phyloP scores from a whole-genome alignment of 805 yeast genomes.

The Candida yuanshanica region DNA sequence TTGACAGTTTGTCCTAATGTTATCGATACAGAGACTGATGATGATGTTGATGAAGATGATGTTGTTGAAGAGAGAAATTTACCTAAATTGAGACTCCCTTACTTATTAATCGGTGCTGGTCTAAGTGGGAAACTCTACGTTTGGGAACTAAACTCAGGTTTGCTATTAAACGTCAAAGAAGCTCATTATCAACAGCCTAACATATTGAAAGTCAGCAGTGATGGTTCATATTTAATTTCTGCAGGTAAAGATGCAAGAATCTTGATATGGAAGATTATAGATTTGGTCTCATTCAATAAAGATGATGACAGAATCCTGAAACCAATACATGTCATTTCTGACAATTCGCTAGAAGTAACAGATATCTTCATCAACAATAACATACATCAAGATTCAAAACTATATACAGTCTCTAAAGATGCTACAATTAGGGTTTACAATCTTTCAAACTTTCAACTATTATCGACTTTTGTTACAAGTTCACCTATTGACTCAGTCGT shows the following conservation, averaged over 20 bases:
- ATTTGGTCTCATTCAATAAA: slow-evolving; percentile 39
- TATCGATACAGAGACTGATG: slow-evolving; percentile 7
- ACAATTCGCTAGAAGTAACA: slow-evolving; percentile 46
- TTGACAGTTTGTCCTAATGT: slow-evolving; percentile 38
- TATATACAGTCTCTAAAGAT: slow-evolving; percentile 69
- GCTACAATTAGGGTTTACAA: slow-evolving; percentile 71
- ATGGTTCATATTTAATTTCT: slow-evolving; percentile 62
- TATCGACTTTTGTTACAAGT: slow-evolving; percentile 70
- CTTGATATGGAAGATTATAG: slow-evolving; percentile 65
- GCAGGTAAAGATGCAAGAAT: slow-evolving; percentile 82
- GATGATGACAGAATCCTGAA: slow-evolving; percentile 35
- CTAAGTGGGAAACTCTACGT: slow-evolving; percentile 69
- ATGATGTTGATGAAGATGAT: slow-evolving; percentile 13
- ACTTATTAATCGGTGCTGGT: slow-evolving; percentile 71
- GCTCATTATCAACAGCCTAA: slow-evolving; percentile 80
- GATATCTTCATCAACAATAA: slow-evolving; percentile 46
- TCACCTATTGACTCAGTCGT: slow-evolving; percentile 50
- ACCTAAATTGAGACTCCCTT: slow-evolving; percentile 47
- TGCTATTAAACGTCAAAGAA: slow-evolving; percentile 63
- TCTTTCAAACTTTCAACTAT: slow-evolving; percentile 34
- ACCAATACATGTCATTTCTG: slow-evolving; percentile 55
- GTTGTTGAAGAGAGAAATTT: slow-evolving; percentile 18
- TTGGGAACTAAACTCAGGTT: slow-evolving; percentile 83
- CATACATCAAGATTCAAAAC: slow-evolving; percentile 48
- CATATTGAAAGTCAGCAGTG: slow-evolving; percentile 49